Evolutionary conservation across 495 filamentous ascomycete species (phyloP).

Genomic region (Aspergillus baeticus): DNA sequence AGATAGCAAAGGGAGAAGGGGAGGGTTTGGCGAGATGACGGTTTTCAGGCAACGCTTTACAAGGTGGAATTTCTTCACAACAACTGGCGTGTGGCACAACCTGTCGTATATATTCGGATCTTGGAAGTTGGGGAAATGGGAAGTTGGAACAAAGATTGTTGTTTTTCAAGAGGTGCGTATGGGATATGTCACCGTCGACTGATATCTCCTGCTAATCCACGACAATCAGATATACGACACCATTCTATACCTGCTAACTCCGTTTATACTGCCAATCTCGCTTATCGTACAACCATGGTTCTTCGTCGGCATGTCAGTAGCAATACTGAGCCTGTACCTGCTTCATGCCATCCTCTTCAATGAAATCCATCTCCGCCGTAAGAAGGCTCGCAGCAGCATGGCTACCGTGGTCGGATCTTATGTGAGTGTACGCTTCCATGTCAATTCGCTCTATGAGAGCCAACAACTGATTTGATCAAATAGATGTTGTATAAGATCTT

Average conservation of each 20-base stretch:
- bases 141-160: conserved; percentile 58
- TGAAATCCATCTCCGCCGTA: conserved; percentile 41
- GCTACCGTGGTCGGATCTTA: conserved; percentile 35
- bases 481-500: conserved; percentile 38
- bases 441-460: background rate
- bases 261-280: conserved; percentile 46
- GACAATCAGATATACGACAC: conserved; percentile 52
- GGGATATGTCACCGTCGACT: background rate
- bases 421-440: conserved; percentile 2
- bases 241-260: conserved; percentile 43
- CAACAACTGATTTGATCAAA: background rate
- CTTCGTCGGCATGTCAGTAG: conserved; percentile 29
- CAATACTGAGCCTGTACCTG: conserved; percentile 37
- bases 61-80: conserved; percentile 54
- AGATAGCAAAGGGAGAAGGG: conserved; percentile 31
- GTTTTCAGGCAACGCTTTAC: conserved; percentile 48
- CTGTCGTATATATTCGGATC: conserved; percentile 43
- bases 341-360: conserved; percentile 43
- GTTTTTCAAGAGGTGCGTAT: conserved; percentile 57
- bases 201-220: too few species aligned
- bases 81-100: conserved; percentile 47
- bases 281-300: conserved; percentile 40
- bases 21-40: conserved; percentile 53
- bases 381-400: conserved; percentile 35
- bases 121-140: conserved; percentile 51